Percentiles rank a stretch among this genome's conserved stretches.
phyloP scores from a whole-genome alignment of 257 asterid genomes.

The Handroanthus guayacan region DNA sequence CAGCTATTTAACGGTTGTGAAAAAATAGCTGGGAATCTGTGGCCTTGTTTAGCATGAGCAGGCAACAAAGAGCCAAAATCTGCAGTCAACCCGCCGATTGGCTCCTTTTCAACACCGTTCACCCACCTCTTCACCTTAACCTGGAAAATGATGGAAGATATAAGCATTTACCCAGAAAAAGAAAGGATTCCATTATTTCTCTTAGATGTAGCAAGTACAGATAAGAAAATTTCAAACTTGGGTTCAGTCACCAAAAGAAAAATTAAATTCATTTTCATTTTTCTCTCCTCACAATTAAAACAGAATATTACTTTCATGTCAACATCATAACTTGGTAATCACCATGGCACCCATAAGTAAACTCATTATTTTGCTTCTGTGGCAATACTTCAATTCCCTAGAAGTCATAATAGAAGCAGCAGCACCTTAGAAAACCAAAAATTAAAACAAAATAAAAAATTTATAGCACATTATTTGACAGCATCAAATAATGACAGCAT shows the following conservation, averaged over 20 bases:
- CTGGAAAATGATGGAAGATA: constrained; percentile 45
- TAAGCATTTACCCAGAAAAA: constrained; percentile 17
- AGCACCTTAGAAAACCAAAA: neutral
- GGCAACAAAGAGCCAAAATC: constrained; percentile 85
- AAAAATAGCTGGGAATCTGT: constrained; percentile 54
- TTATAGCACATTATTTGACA: neutral
- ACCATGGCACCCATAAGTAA: constrained; percentile 8
- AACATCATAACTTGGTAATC: neutral
- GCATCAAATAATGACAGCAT: neutral
- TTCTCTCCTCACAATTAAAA: constrained; percentile 6
- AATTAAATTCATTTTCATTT: neutral
- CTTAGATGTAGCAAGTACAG: neutral
- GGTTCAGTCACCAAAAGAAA: neutral
- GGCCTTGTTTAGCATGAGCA: constrained; percentile 50
- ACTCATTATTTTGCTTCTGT: neutral
- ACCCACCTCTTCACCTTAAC: constrained; percentile 74
- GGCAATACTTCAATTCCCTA: neutral
- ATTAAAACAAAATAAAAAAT: neutral
- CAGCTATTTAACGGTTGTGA: constrained; percentile 73
- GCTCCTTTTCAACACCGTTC: constrained; percentile 62
- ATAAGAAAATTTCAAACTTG: neutral
- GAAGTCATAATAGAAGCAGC: neutral
- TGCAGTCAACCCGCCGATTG: constrained; percentile 70
- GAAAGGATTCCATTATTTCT: neutral
- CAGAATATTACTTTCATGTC: constrained; percentile 5